These are phyloP conservation scores for Inonotus hispidus DNA, from an alignment of 1,284 basidiomycete species.

Conservation along the genomic window DNA sequence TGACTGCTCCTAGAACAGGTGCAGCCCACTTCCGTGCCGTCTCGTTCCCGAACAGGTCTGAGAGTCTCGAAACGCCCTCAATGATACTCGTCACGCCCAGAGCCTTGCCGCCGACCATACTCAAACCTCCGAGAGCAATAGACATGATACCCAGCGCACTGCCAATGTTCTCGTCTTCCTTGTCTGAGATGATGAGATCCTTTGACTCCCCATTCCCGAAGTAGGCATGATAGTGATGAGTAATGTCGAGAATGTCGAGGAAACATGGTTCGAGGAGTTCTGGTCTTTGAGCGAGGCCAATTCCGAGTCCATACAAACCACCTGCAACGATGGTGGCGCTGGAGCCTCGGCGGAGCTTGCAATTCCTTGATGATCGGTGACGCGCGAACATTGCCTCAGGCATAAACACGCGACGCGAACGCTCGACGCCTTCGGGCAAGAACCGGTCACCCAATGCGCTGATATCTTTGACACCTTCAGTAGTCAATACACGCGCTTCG, in stretches of 20 bases:
- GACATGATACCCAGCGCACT: constrained; percentile 71
- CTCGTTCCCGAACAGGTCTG: constrained; percentile 81
- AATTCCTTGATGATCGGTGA: constrained; percentile 43
- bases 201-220: constrained; percentile 43
- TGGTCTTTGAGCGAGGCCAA: constrained; percentile 63
- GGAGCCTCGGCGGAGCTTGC: constrained; percentile 39
- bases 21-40: constrained; percentile 83
- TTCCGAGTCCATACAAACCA: constrained; percentile 66
- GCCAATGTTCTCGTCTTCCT: constrained; percentile 49
- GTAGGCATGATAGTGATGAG: constrained; percentile 70
- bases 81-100: constrained; percentile 76
- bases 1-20: constrained; percentile 74
- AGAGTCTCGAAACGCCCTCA: constrained; percentile 69
- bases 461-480: constrained; percentile 66
- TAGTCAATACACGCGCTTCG: constrained; percentile 72
- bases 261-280: constrained; percentile 71
- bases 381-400: constrained; percentile 92
- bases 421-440: constrained; percentile 79
- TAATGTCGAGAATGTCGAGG: constrained; percentile 86
- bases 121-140: constrained; percentile 80
- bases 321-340: constrained; percentile 63
- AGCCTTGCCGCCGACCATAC: constrained; percentile 79
- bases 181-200: constrained; percentile 28
- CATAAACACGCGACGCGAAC: constrained; percentile 81
- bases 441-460: constrained; percentile 70